Conservation (phyloP, 2,329 filamentous ascomycete species). For the Trichoderma sp. region DNA sequence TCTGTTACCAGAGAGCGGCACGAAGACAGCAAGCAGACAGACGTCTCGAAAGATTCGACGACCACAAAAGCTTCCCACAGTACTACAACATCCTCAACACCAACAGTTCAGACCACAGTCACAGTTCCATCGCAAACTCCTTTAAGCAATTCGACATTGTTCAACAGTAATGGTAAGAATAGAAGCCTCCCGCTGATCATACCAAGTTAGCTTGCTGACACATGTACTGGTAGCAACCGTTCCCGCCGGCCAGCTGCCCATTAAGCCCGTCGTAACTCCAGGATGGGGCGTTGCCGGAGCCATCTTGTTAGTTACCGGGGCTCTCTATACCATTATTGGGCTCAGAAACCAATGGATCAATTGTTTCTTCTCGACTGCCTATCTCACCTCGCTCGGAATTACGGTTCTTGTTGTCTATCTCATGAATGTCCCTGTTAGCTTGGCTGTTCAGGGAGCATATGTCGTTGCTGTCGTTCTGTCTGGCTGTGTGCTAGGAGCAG, state of each 20-base stretch:
- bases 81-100: slow-evolving; percentile 10
- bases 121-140: slow-evolving; percentile 29
- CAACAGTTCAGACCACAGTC: slow-evolving; percentile 22
- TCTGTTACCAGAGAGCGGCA: slow-evolving; percentile 8
- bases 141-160: slow-evolving; percentile 39
- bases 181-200: not conserved
- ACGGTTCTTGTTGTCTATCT: slow-evolving; percentile 86
- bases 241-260: slow-evolving; percentile 63
- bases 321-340: slow-evolving; percentile 73
- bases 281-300: slow-evolving; percentile 79
- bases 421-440: slow-evolving; percentile 75
- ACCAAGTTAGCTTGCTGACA: slow-evolving; percentile 11
- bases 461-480: slow-evolving; percentile 77
- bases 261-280: slow-evolving; percentile 76
- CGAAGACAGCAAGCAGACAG: slow-evolving; percentile 26
- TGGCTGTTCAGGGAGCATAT: slow-evolving; percentile 83
- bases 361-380: slow-evolving; percentile 78
- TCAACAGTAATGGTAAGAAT: slow-evolving; percentile 44
- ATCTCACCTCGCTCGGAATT: slow-evolving; percentile 72
- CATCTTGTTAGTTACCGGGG: slow-evolving; percentile 74
- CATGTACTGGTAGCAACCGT: slow-evolving; percentile 47
- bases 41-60: not conserved
- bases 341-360: slow-evolving; percentile 82
- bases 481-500: slow-evolving; percentile 72
- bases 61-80: slow-evolving; percentile 7